Conservation (phyloP, 2,329 filamentous ascomycete species). For the Nannizzia gypsea region DNA sequence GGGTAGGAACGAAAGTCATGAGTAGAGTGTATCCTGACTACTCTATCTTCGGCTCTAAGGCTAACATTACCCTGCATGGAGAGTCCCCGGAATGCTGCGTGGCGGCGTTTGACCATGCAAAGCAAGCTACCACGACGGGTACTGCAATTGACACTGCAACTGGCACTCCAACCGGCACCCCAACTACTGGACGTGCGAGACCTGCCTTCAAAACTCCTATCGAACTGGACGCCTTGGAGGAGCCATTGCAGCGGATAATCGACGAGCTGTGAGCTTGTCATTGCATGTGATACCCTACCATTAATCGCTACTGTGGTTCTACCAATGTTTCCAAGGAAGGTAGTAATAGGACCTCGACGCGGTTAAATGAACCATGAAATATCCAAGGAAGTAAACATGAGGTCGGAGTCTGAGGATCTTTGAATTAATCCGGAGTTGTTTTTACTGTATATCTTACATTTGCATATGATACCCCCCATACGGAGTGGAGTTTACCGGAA, state of each 20-base stretch:
- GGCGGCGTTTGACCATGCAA: background rate
- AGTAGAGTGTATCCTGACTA: background rate
- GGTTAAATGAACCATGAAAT: background rate
- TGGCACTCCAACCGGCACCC: too few species aligned
- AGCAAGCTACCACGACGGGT: background rate
- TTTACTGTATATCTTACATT: background rate
- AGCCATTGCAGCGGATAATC: conserved; percentile 8
- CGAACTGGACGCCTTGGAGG: background rate
- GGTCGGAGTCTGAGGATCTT: background rate
- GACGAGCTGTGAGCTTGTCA: conserved; percentile 8
- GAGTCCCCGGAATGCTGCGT: background rate
- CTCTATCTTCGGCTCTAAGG: background rate
- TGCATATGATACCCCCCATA: conserved; percentile 9
- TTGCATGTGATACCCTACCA: background rate
- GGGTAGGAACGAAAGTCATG: background rate
- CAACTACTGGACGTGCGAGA: background rate
- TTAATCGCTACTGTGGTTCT: too few species aligned
- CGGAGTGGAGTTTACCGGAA: background rate
- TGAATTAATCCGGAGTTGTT: background rate
- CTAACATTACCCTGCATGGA: background rate
- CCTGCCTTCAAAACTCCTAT: background rate
- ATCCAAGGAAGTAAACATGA: background rate
- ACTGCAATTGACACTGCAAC: background rate
- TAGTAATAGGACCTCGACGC: background rate
- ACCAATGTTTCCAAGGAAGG: too few species aligned